A percentile compares a stretch with the other conserved stretches of the same genome.
Conservation (phyloP, 495 filamentous ascomycete species). For the Daldinia bambusicola region DNA sequence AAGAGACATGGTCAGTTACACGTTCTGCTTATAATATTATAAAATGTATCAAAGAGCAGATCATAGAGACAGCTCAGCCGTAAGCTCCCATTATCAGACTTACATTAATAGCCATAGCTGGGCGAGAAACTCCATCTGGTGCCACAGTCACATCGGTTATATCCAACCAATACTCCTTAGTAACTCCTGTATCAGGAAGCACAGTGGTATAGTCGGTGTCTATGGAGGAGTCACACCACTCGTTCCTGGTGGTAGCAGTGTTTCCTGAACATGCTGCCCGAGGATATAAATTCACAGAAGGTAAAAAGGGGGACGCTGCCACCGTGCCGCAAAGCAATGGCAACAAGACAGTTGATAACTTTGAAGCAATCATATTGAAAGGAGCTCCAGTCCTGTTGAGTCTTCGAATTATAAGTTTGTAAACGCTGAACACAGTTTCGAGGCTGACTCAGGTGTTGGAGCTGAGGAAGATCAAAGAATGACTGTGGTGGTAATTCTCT, state of each 20-base stretch:
- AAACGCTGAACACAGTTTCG: conserved; percentile 10
- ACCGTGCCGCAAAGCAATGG: conserved; percentile 23
- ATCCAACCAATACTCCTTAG: conserved; percentile 57
- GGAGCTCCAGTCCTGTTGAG: conserved; percentile 3
- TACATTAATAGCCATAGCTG: conserved; percentile 56
- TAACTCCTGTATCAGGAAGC: conserved; percentile 61
- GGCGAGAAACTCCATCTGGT: conserved; percentile 60
- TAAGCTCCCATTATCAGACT: conserved; percentile 1
- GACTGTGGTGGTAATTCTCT: conserved; percentile 12
- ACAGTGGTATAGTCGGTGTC: conserved; percentile 63
- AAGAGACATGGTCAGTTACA: conserved; percentile 7
- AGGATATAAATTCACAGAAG: conserved; percentile 34
- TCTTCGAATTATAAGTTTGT: not conserved
- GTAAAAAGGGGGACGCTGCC: conserved; percentile 29
- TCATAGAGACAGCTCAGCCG: not conserved
- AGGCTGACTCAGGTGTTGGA: conserved; percentile 5
- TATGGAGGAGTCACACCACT: conserved; percentile 59
- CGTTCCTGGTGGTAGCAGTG: conserved; percentile 50
- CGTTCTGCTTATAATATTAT: not conserved
- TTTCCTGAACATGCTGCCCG: conserved; percentile 54
- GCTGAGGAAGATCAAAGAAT: conserved; percentile 24
- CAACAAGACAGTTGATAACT: conserved; percentile 28
- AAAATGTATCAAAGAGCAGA: no score
- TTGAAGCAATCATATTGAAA: conserved; percentile 34
- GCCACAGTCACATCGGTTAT: conserved; percentile 56